Percentiles rank a stretch among this genome's conserved stretches.
These are phyloP conservation scores for Dactylis glomerata DNA, from an alignment of 176 grass and related monocot genomes.

Conservation along the genomic window DNA sequence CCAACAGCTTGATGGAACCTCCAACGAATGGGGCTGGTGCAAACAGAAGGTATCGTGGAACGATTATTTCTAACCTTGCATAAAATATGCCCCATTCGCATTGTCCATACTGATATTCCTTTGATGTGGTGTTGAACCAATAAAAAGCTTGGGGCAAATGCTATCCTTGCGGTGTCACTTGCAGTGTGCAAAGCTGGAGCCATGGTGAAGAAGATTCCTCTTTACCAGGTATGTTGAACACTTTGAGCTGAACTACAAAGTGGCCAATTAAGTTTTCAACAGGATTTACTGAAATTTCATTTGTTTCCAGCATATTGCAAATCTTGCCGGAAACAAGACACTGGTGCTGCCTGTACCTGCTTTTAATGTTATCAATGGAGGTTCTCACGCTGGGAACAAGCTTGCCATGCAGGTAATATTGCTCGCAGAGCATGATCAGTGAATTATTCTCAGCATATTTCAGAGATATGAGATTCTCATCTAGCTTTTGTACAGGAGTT, in stretches of 20 bases:
- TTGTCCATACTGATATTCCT: neutral
- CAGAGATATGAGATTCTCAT: slow-evolving; percentile 2
- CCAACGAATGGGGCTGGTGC: slow-evolving; percentile 93
- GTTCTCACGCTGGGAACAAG: slow-evolving; percentile 93
- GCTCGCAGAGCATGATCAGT: neutral
- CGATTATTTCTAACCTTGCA: neutral
- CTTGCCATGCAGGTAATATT: slow-evolving; percentile 73
- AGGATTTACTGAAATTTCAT: neutral
- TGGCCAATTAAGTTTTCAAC: neutral
- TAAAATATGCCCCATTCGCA: neutral
- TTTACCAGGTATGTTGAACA: slow-evolving; percentile 63
- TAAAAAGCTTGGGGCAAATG: slow-evolving; percentile 82
- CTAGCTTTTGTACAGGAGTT: slow-evolving; percentile 60
- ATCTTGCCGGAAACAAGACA: slow-evolving; percentile 78
- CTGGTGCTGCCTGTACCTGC: slow-evolving; percentile 78
- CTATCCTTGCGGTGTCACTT: slow-evolving; percentile 87
- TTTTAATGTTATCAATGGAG: slow-evolving; percentile 98
- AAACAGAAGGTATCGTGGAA: slow-evolving; percentile 65
- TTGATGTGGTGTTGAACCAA: neutral
- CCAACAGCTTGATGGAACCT: slow-evolving; percentile 88
- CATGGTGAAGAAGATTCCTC: slow-evolving; percentile 75
- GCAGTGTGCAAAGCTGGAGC: slow-evolving; percentile 89
- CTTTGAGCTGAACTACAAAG: neutral
- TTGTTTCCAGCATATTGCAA: slow-evolving; percentile 71
- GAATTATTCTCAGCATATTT: neutral